Evolutionary conservation across 202 grass and related monocot species (phyloP), one percentile per base, ranked within the genome.

Genomic region (Elaeis oleifera): DNA sequence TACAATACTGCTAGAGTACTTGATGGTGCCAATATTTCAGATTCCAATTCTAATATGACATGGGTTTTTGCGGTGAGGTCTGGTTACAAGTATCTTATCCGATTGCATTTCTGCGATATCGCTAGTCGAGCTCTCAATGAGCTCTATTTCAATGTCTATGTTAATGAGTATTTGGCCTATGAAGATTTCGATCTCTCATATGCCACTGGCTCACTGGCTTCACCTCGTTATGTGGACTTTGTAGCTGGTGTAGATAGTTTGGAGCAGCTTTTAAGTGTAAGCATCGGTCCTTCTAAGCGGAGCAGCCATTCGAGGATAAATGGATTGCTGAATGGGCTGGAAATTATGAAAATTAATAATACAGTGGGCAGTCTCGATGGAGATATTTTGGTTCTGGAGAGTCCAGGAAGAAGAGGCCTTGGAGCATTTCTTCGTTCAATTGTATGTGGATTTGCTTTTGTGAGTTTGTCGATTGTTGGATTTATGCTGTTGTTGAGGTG

Each of bases 331-430:
- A 95, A 95, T 67, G 89, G 89, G 59, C 76, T 95, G 67, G 85
- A 95, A 72, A 58, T 95, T 51, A 95, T 95, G 73, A 89, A 95
- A 71, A 89, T 95, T 84, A 95, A 82, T 67, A 95, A 89, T 64
- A 57, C 57, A 69, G 85, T 70, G 54, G 76, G 72, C 71, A 95
- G 85, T 78, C 75, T 89, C 61, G 89, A 95, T 67, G 85, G 89
- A 6, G 23, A 53, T 78, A 68, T 65, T 23, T 54, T 97, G 26
- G 56, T 81, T 71, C 75, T 53, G 57, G 84, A 81, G 17, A 15
- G 84, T 57, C 51, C 65, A 3, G 15, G 81, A 24, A 68, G 51
- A 21, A 89, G 77, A 79, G 92, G 81, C 49, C 58, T 91, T 32
- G 79, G 82, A n/a, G 79, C 84, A 51, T 89, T 97, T 70, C 53